Evolutionary conservation across 2,329 filamentous ascomycete genomes (phyloP), one percentile per base, ranked within the genome.

Genomic region (Fusarium circinatum): DNA sequence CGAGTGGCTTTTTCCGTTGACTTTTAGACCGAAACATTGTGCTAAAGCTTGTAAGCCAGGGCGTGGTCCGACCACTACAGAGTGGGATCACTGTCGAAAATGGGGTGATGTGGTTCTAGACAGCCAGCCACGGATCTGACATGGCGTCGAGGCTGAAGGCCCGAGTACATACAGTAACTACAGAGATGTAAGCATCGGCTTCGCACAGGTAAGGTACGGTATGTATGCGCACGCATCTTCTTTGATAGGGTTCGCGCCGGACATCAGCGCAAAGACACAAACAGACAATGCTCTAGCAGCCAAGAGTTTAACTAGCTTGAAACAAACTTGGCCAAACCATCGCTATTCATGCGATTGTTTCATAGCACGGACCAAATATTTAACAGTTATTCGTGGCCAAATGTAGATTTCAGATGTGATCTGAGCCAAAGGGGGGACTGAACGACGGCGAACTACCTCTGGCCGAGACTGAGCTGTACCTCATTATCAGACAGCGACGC

Each of bases 111-210:
- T 49, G 48, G 65, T 51, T 68, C 56, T 42, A 62, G 52, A 45
- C 49, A 67, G 39, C 17, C 39, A 48, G 67, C 60, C 57, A 71
- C 54, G 41, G 52, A 72, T 72, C 68, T 69, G 69, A 47, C 24
- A 65, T 58, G 62, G 62, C 62, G 57, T 68, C 45, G 34, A 64
- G 67, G 65, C 44, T 69, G 51, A 69, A 63, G 39, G 57, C 22
- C 52, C 62, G 47, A 56, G 45, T 51, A 8, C 32, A 34, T 34
- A 34, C 32, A 34, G 32, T 34, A 34, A 34, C 32, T 34, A 42
- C 26, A 44, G 58, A 54, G 45, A 57, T 68, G 54, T 30, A 38
- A 39, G 26, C 56, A 26, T 55, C 28, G 30, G 49, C 22, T 63
- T 36, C 24, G 45, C 38, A n/a, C 41, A 66, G 38, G 54, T 60